These are phyloP conservation scores for Coleophoma eucalyptorum DNA, from an alignment of 2,329 filamentous ascomycete genomes.

Conservation along the genomic window DNA sequence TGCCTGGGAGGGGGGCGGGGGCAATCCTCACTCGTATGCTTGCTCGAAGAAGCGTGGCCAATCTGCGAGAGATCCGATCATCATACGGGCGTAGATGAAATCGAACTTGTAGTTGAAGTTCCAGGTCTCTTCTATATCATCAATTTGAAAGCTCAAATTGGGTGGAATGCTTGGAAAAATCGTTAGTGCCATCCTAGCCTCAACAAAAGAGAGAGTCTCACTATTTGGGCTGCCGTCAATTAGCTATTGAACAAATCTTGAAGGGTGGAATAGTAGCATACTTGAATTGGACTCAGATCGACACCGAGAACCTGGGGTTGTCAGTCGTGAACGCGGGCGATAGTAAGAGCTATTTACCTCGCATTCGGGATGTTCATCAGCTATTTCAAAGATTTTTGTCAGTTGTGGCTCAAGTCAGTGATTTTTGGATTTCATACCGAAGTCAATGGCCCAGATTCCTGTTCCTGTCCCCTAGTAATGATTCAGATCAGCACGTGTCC, in stretches of 20 bases:
- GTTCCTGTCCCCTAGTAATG: slow-evolving; percentile 6
- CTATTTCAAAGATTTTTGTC: neutral
- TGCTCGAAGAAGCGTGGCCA: slow-evolving; percentile 9
- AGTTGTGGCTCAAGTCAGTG: too few species aligned
- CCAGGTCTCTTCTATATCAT: slow-evolving; percentile 55
- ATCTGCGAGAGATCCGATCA: slow-evolving; percentile 9
- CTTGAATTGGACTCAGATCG: slow-evolving; percentile 29
- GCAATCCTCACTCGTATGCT: slow-evolving; percentile 3
- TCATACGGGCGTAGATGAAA: slow-evolving; percentile 49
- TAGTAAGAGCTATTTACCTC: slow-evolving; percentile 1
- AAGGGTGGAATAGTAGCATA: neutral
- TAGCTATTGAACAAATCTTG: too few species aligned
- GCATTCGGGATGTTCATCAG: slow-evolving; percentile 17
- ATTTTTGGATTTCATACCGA: neutral
- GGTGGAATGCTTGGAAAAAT: slow-evolving; percentile 40
- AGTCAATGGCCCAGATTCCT: slow-evolving; percentile 13
- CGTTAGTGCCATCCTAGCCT: too few species aligned
- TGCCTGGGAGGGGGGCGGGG: slow-evolving; percentile 1
- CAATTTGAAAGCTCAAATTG: slow-evolving; percentile 52
- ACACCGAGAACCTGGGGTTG: slow-evolving; percentile 20
- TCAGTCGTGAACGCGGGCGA: neutral
- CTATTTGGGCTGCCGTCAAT: too few species aligned
- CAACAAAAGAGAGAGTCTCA: too few species aligned
- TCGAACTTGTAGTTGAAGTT: slow-evolving; percentile 52
- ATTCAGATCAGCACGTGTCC: neutral